phyloP scores from a whole-genome alignment of 345 rosid genomes.

The Bruguiera parviflora region DNA sequence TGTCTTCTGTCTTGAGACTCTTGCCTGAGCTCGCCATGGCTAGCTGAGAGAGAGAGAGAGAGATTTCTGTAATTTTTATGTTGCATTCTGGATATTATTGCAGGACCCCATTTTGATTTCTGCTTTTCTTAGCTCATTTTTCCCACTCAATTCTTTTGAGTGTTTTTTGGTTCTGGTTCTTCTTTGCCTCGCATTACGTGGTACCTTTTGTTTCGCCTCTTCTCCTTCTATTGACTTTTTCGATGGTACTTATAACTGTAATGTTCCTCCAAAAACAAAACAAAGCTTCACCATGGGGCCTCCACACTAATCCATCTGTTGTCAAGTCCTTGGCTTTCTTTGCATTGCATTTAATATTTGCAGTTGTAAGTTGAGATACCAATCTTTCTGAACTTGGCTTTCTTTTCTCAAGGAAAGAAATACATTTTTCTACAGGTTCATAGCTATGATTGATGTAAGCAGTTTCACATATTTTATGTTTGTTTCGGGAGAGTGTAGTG shows the following conservation, averaged over 20 bases:
- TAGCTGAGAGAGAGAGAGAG: too few relatives aligned
- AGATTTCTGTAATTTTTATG: too few relatives aligned
- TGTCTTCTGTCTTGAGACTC: too few relatives aligned
- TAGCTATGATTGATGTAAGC: background rate
- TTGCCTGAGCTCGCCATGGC: too few relatives aligned
- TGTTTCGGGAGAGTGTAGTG: background rate
- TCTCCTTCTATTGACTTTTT: background rate
- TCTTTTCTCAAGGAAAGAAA: too few relatives aligned
- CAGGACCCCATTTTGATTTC: background rate
- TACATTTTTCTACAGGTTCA: too few relatives aligned
- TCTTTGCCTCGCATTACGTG: background rate
- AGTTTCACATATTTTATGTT: constrained; percentile 1
- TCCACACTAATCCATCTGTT: constrained; percentile 19
- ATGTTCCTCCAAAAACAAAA: constrained; percentile 14
- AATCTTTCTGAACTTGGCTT: background rate
- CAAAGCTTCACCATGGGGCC: constrained; percentile 27
- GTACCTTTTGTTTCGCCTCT: constrained; percentile 4
- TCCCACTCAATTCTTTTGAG: constrained; percentile 23
- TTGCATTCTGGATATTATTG: background rate
- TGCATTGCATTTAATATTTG: constrained; percentile 30
- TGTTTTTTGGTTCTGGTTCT: constrained; percentile 9
- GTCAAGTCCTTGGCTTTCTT: constrained; percentile 18
- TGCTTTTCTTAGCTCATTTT: constrained; percentile 8
- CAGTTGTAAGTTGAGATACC: constrained; percentile 21
- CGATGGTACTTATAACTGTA: constrained; percentile 15